These are phyloP conservation scores for Fusarium sp. DNA, from an alignment of 2,329 filamentous ascomycete genomes.

Conservation along the genomic window DNA sequence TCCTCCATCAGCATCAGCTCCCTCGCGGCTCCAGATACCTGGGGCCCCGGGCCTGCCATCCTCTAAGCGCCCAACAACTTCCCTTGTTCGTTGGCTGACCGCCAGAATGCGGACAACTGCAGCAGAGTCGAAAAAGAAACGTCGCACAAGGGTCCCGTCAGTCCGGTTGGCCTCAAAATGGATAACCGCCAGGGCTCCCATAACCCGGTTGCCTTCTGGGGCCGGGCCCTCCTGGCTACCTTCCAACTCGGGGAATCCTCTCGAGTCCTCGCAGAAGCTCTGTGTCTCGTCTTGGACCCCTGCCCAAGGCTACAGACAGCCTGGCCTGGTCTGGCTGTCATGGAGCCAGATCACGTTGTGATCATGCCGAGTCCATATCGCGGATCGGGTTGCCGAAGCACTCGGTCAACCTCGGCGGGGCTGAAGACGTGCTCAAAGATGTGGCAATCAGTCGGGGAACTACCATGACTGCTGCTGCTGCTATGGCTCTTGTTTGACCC, in stretches of 20 bases:
- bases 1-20: not conserved
- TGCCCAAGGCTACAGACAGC: not conserved
- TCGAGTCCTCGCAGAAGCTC: conserved; percentile 5
- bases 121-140: conserved; percentile 33
- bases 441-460: conserved; percentile 58
- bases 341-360: conserved; percentile 49
- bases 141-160: conserved; percentile 37
- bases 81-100: conserved; percentile 30
- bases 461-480: conserved; percentile 44
- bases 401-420: conserved; percentile 60
- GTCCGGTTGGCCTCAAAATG: conserved; percentile 31
- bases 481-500: conserved; percentile 45
- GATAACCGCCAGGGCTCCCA: conserved; percentile 21
- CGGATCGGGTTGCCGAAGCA: conserved; percentile 65
- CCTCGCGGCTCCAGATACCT: conserved; percentile 1
- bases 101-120: conserved; percentile 32
- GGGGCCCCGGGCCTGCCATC: conserved; percentile 9
- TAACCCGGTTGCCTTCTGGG: conserved; percentile 14
- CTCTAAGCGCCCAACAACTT: conserved; percentile 28
- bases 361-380: conserved; percentile 67
- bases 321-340: not conserved
- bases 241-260: conserved; percentile 9
- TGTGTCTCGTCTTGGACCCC: conserved; percentile 5
- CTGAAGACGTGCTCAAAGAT: conserved; percentile 68
- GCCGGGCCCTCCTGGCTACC: conserved; percentile 19